Evolutionary conservation across 352 stramenopile genomes (phyloP), one percentile per base, ranked within the genome.

Genomic region (Paralagenidium karlingii): DNA sequence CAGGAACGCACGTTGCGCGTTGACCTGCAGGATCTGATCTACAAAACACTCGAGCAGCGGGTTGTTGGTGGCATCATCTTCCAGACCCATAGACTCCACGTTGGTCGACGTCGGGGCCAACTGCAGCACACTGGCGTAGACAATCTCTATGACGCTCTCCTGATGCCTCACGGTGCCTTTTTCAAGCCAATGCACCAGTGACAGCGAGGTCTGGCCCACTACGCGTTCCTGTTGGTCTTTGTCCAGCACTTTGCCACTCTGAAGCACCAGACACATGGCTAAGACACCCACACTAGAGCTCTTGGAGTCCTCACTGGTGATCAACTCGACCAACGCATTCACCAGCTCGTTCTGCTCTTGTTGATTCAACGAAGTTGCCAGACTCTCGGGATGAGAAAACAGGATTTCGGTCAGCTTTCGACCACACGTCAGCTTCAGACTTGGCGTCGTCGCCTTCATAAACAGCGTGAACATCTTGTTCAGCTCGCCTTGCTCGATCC

Each of bases 131-230:
- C 73, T 73, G 33, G 86, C 76, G 38, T 79, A 52, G 6, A 89
- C 34, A 34, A 89, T 82, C 34, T 61, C 77, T 21, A 85, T 60
- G 0, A 67, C 76, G 26, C 84, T 85, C 27, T 89, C 69, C 60
- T 85, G 76, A 32, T 87, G 69, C 3, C 76, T 68, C 34, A 85
- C 76, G 1, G 73, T 85, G 11, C 76, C 76, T 43, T 89, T 87
- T 41, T 85, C 69, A 45, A 86, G 80, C 76, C 76, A 89, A 32
- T 89, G 86, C 9, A 86, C 63, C 2, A 89, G 40, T 11, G 69
- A 85, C 8, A 76, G 54, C 0, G 73, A 64, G 8, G 69, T 68
- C 21, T 84, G 69, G 0, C 82, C 60, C n/a, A 64, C 71, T 32
- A 89, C 61, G 21, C 62, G 68, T n/a, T 83, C 51, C 73, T 82